These are phyloP conservation scores for Cladosporium cucumerinum DNA, from an alignment of 2,329 filamentous ascomycete species.

Conservation along the genomic window DNA sequence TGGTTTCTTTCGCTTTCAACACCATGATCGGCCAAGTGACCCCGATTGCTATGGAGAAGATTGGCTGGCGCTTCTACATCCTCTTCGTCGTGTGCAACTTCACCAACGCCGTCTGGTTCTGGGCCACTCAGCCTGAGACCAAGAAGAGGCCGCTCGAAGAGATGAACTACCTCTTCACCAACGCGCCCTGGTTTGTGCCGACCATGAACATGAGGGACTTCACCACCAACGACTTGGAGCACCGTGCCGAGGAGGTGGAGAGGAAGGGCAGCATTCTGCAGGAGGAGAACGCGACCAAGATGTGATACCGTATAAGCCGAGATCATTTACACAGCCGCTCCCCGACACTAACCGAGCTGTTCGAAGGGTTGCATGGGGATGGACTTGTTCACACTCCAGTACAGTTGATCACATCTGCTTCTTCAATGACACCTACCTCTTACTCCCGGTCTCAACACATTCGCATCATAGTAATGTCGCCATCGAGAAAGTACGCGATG, in stretches of 20 bases:
- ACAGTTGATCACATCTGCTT: background rate
- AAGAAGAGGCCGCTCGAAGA: slow-evolving; percentile 64
- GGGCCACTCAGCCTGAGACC: slow-evolving; percentile 64
- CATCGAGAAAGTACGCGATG: background rate
- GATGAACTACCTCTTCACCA: slow-evolving; percentile 62
- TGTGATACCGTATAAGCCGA: background rate
- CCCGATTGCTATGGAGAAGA: slow-evolving; percentile 55
- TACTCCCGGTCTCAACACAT: background rate
- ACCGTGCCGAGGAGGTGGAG: slow-evolving; percentile 55
- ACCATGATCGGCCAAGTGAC: slow-evolving; percentile 72
- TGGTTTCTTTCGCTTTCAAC: slow-evolving; percentile 69
- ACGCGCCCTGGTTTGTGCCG: slow-evolving; percentile 53
- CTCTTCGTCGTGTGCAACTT: slow-evolving; percentile 68
- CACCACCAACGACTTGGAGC: slow-evolving; percentile 54
- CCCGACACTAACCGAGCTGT: background rate
- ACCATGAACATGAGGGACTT: slow-evolving; percentile 55
- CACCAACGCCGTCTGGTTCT: slow-evolving; percentile 66
- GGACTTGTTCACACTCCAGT: background rate
- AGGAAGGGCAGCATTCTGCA: slow-evolving; percentile 44
- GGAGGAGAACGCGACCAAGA: background rate
- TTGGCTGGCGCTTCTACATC: slow-evolving; percentile 58
- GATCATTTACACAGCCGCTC: background rate
- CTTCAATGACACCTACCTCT: background rate
- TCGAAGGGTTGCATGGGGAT: background rate
- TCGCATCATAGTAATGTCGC: background rate